Evolutionary conservation across 2,329 filamentous ascomycete genomes (phyloP), one percentile per base, ranked within the genome.

Genomic region (Volutella citrinella): DNA sequence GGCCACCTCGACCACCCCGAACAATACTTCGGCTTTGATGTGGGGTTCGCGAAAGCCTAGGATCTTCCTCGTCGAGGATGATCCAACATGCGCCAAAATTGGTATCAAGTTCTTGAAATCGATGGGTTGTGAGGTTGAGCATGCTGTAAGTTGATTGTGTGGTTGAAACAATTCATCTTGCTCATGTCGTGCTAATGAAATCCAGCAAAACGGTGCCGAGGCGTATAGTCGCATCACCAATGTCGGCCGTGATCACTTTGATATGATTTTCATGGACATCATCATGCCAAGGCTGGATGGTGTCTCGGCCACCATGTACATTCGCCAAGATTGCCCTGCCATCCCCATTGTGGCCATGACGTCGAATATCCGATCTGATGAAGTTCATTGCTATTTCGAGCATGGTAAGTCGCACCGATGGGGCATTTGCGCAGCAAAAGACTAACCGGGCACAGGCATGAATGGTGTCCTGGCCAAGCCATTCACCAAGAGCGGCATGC

Each of bases 341-440:
- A 82, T 86, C 14, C 93, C 93, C 1, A 94, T 98, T 52, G 87
- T 98, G 38, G 93, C 93, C 28, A 97, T 98, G 93, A 98, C 93
- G 4, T 96, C 91, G 5, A 98, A 97, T 57, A 97, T 98, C 46
- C 80, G 93, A 46, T 90, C 88, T 41, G 91, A 96, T 54, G 93
- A 98, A 58, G 94, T 97, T 42, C 87, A 91, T 34, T 90, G 94
- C 67, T 98, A 98, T 59, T 97, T 96, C 67, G 83, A 91, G 53
- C 90, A 95, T 66, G 93, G 90, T 93, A 75, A 70, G 83, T 62
- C 20, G 15, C 10, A 29, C 11, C 14, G 16, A 16, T 19, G 15
- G 13, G 14, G 17, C 11, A n/a, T 21, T 12, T 11, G 3, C 14
- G 7, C n/a, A 26, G 16, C 27, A 37, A 37, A 50, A 52, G 32